Percentiles rank a stretch among this genome's conserved stretches.
Evolutionary conservation across 331 rosid genomes (phyloP).

Genomic region (Phaseolus coccineus): DNA sequence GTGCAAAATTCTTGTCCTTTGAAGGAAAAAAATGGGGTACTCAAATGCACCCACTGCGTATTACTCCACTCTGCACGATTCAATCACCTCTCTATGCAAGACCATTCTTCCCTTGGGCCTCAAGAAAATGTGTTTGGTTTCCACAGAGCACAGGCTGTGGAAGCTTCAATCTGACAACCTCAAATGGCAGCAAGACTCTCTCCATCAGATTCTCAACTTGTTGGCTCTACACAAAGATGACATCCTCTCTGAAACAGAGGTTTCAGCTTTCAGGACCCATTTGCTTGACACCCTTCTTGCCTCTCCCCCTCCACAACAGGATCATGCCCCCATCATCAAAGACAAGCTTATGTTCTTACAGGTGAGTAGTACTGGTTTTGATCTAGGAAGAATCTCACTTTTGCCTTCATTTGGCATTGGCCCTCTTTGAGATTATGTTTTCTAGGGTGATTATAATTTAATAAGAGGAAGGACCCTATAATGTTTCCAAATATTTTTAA

Average conservation of each 20-base stretch:
- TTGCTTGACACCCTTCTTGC: slow-evolving; percentile 74
- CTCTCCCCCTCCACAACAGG: slow-evolving; percentile 56
- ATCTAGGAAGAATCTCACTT: background rate
- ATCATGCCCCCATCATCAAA: slow-evolving; percentile 59
- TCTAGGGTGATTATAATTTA: background rate
- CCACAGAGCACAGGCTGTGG: slow-evolving; percentile 57
- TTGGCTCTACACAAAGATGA: slow-evolving; percentile 83
- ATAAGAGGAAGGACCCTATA: background rate
- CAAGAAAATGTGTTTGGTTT: slow-evolving; percentile 60
- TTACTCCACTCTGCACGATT: slow-evolving; percentile 82
- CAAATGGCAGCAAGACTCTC: slow-evolving; percentile 90
- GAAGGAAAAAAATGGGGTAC: slow-evolving; percentile 57
- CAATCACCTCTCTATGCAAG: slow-evolving; percentile 77
- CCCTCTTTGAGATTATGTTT: background rate
- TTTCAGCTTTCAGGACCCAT: slow-evolving; percentile 67
- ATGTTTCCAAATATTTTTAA: background rate
- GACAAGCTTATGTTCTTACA: slow-evolving; percentile 83
- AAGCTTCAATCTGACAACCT: slow-evolving; percentile 77
- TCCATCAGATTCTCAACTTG: slow-evolving; percentile 76
- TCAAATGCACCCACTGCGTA: slow-evolving; percentile 78
- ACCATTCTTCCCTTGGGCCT: slow-evolving; percentile 69
- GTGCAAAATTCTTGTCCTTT: background rate
- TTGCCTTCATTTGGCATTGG: background rate
- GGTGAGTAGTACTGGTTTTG: slow-evolving; percentile 45
- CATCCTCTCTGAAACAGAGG: slow-evolving; percentile 65